phyloP scores from a whole-genome alignment of 1,284 basidiomycete species.

The Lentinus polychrous region DNA sequence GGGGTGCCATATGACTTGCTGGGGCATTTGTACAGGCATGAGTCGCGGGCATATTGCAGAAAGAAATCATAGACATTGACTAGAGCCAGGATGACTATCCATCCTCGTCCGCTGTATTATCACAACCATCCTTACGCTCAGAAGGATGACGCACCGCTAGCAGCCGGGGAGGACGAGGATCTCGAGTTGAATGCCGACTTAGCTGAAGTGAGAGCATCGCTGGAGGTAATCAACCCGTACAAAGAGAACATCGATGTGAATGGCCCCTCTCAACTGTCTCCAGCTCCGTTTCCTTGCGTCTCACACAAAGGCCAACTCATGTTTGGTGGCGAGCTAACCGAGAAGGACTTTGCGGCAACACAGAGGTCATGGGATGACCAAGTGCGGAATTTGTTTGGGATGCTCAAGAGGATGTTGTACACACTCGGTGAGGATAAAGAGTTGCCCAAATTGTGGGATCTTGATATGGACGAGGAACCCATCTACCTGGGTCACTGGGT shows the following conservation, averaged over 20 bases:
- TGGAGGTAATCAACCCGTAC: constrained; percentile 21
- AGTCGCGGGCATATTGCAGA: constrained; percentile 20
- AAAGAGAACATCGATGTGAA: constrained; percentile 22
- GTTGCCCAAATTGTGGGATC: constrained; percentile 17
- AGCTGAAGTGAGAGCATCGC: constrained; percentile 20
- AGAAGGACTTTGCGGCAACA: constrained; percentile 3
- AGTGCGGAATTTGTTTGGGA: constrained; percentile 1
- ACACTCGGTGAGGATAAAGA: neutral
- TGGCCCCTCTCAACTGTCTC: constrained; percentile 5
- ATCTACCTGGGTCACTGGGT: constrained; percentile 11
- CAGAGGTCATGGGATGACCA: constrained; percentile 2
- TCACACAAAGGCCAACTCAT: constrained; percentile 4
- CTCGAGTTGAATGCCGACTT: constrained; percentile 20
- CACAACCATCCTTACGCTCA: constrained; percentile 17
- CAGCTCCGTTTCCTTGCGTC: neutral
- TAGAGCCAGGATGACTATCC: constrained; percentile 9
- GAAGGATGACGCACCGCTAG: constrained; percentile 8
- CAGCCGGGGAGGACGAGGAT: constrained; percentile 12
- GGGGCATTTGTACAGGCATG: constrained; percentile 18
- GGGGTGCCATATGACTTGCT: no score
- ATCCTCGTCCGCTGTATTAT: constrained; percentile 23
- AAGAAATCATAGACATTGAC: constrained; percentile 11
- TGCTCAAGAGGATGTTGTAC: neutral
- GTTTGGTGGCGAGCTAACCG: constrained; percentile 10
- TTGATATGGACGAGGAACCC: constrained; percentile 2